Base-by-base conservation (phyloP, 2,329 filamentous ascomycete genomes). In the Dactylellina haptotyla region DNA sequence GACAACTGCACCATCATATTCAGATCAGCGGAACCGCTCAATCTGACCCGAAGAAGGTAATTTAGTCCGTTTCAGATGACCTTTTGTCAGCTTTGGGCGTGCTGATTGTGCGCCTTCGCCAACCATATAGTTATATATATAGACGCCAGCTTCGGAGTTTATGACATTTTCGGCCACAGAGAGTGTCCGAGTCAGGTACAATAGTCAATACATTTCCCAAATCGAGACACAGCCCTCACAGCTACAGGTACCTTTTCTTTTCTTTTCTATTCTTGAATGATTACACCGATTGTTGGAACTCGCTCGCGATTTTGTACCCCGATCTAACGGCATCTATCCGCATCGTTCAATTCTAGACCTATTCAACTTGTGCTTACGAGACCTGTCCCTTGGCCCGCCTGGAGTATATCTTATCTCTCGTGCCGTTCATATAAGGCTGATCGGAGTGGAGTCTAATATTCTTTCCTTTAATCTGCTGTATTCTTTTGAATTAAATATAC, bases 11-110 rank as follows among this genome's bases (percentile, higher is more conserved):
- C 51, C 45, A 32, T 45, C 34, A 8, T n/a, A 41, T 25, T 62
- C 34, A 59, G 67, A 72, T 72, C 67, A 53, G 46, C 43, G 45
- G 67, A 54, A 65, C 59, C 34, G 50, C 46, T 59, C 37, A 28
- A 72, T 65, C 59, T 32, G 59, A 65, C 59, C 67, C 59, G 26
- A 72, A 54, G 14, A 57, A 59, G 59, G 58, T 59, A 65, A 54
- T 69, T 43, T 51, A 56, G 34, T 56, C 41, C 45, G 39, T 58
- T 28, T 45, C 30, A 45, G 16, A 20, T 46, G 43, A 8, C 45
- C 25, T 28, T 30, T 41, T 43, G 9, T 53, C n/a, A n/a, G n/a
- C 20, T 25, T 25, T 56, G 30, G 39, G 2, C 51, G 12, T 41
- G 6, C 10, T 12, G 16, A 23, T n/a, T 56, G 25, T 50, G 2